Conservation (phyloP, 805 yeast species). For the Maudiozyma serrabonitensis region DNA sequence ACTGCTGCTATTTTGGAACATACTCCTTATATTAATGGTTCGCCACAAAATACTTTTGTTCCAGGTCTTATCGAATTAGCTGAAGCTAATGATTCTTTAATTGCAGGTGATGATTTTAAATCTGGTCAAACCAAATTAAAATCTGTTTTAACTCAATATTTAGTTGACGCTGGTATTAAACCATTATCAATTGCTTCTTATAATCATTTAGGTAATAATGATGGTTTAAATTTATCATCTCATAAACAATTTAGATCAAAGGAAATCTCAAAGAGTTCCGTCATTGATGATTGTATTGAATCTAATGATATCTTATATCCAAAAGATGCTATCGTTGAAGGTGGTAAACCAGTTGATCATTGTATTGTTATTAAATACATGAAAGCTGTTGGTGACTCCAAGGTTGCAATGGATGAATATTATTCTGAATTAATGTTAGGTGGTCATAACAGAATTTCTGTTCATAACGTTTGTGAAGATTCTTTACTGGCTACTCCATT, state of each 20-base stretch:
- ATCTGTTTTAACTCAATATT: slow-evolving; percentile 91
- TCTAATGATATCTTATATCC: slow-evolving; percentile 71
- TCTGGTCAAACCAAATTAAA: slow-evolving; percentile 93
- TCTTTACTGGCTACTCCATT: slow-evolving; percentile 90
- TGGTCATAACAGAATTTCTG: slow-evolving; percentile 89
- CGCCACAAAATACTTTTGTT: slow-evolving; percentile 95
- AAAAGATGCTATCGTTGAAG: slow-evolving; percentile 42
- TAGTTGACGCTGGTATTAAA: slow-evolving; percentile 95
- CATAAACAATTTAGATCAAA: slow-evolving; percentile 91
- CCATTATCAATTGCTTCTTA: slow-evolving; percentile 92
- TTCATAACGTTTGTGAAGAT: slow-evolving; percentile 95
- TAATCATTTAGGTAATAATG: slow-evolving; percentile 94
- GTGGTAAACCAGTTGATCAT: slow-evolving; percentile 77
- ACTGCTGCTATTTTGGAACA: slow-evolving; percentile 85
- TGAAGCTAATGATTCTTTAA: slow-evolving; percentile 60
- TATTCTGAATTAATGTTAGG: slow-evolving; percentile 95
- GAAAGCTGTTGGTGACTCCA: slow-evolving; percentile 91
- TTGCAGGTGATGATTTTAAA: slow-evolving; percentile 97
- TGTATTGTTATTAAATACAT: slow-evolving; percentile 91
- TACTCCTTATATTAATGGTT: slow-evolving; percentile 87
- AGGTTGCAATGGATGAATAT: slow-evolving; percentile 98
- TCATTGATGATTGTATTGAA: slow-evolving; percentile 88
- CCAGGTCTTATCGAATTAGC: slow-evolving; percentile 92
- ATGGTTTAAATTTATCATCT: slow-evolving; percentile 84
- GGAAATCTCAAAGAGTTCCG: slow-evolving; percentile 88